Conservation (phyloP, 257 asterid species). For the Penstemon barbatus region DNA sequence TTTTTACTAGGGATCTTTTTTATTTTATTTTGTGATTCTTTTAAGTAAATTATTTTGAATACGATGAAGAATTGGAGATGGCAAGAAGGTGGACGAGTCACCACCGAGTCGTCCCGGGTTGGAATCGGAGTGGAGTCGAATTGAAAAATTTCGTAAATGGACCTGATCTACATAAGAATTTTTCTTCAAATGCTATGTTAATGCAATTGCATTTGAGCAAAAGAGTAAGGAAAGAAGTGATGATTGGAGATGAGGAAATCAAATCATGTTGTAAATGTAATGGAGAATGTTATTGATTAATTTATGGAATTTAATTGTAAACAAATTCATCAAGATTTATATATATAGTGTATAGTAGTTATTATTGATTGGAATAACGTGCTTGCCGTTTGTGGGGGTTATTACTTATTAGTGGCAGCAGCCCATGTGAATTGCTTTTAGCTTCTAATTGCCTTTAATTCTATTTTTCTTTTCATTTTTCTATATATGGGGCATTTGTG, state of each 20-base stretch:
- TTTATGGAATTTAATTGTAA: neutral
- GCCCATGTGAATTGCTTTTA: slow-evolving; percentile 29
- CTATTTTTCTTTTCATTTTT: too few species aligned
- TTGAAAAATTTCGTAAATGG: neutral
- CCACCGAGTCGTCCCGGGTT: slow-evolving; percentile 71
- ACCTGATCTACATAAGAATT: too few species aligned
- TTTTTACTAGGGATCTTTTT: neutral
- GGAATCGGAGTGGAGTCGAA: slow-evolving; percentile 29
- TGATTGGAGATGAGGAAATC: neutral
- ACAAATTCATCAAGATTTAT: slow-evolving; percentile 10
- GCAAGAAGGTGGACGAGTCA: slow-evolving; percentile 48
- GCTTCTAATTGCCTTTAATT: too few species aligned
- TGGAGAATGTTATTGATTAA: slow-evolving; percentile 21
- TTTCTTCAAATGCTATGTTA: too few species aligned
- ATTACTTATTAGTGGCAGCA: slow-evolving; percentile 24
- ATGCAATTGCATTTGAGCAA: neutral
- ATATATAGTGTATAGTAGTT: neutral
- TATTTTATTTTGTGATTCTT: slow-evolving; percentile 25
- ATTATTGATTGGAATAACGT: slow-evolving; percentile 34
- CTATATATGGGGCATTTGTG: too few species aligned
- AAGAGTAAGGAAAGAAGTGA: neutral
- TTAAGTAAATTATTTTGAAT: neutral
- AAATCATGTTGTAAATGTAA: neutral
- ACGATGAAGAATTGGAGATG: slow-evolving; percentile 42
- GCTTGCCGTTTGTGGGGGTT: slow-evolving; percentile 42